Percentiles rank a stretch among this genome's conserved stretches.
Evolutionary conservation across 768 basidiomycete genomes (phyloP).

Genomic region (Lentinus tigrinus): DNA sequence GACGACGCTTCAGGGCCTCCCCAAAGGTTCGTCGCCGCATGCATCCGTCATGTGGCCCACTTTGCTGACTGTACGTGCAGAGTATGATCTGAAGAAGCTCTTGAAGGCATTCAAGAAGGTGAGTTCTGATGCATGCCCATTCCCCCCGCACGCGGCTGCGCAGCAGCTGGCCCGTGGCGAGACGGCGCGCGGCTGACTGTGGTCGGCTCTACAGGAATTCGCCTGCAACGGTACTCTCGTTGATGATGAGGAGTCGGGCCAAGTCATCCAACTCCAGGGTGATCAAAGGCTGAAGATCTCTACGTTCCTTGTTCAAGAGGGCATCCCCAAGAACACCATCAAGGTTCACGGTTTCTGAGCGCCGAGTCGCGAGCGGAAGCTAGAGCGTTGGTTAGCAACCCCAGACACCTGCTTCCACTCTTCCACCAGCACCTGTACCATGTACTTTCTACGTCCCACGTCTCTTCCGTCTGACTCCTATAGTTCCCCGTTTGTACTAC

Average conservation of each 20-base stretch:
- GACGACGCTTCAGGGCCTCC: slow-evolving; percentile 95
- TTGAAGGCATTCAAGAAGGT: slow-evolving; percentile 99
- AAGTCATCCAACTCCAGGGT: slow-evolving; percentile 98
- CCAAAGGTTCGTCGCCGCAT: slow-evolving; percentile 62
- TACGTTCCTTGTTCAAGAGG: slow-evolving; percentile 82
- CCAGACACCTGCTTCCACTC: slow-evolving; percentile 16
- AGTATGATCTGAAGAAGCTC: slow-evolving; percentile 97
- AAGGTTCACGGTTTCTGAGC: slow-evolving; percentile 86
- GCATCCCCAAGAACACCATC: slow-evolving; percentile 73
- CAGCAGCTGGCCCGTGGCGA: background rate
- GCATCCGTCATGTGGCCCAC: background rate
- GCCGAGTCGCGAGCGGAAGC: slow-evolving; percentile 12
- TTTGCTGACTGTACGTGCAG: slow-evolving; percentile 37
- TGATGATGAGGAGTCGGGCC: slow-evolving; percentile 92
- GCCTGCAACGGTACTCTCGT: slow-evolving; percentile 98
- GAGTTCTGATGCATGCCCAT: background rate
- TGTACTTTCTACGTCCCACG: slow-evolving; percentile 19
- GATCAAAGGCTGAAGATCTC: slow-evolving; percentile 93
- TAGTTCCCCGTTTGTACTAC: slow-evolving; percentile 28
- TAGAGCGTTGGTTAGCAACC: slow-evolving; percentile 19
- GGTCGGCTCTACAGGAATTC: slow-evolving; percentile 65
- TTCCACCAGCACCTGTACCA: slow-evolving; percentile 15
- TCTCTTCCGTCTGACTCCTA: slow-evolving; percentile 16
- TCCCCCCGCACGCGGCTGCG: background rate
- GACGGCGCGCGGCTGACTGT: slow-evolving; percentile 6